Conservation (phyloP, 208 protist species). For the Chromosphaera perkinsii region DNA sequence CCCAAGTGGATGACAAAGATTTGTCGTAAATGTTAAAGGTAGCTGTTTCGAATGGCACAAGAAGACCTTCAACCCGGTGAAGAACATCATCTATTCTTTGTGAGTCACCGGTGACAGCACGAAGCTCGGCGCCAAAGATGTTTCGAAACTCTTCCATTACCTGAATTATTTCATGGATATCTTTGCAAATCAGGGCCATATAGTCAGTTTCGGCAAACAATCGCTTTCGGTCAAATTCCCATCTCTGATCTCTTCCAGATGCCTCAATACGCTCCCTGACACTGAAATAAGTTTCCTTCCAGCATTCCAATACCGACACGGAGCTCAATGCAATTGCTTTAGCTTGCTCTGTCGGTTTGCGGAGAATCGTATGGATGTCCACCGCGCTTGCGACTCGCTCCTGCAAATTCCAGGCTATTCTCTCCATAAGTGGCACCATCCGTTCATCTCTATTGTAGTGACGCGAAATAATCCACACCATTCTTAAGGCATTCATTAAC, state of each 20-base stretch:
- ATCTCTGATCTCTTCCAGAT: slow-evolving; percentile 83
- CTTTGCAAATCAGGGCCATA: slow-evolving; percentile 87
- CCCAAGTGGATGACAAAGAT: too few relatives aligned
- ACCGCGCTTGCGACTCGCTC: too few relatives aligned
- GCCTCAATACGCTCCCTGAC: slow-evolving; percentile 90
- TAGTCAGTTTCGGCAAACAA: slow-evolving; percentile 94
- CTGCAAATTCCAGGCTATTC: too few relatives aligned
- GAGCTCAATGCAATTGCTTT: too few relatives aligned
- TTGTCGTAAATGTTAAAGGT: slow-evolving; percentile 93
- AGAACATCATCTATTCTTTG: slow-evolving; percentile 88
- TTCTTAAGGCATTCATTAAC: too few relatives aligned
- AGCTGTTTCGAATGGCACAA: slow-evolving; percentile 83
- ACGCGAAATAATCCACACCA: too few relatives aligned
- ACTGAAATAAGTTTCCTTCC: too few relatives aligned
- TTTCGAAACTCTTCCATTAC: slow-evolving; percentile 89
- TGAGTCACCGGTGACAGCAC: slow-evolving; percentile 87
- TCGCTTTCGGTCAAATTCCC: slow-evolving; percentile 92
- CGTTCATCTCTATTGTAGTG: too few relatives aligned
- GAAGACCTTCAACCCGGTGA: slow-evolving; percentile 81
- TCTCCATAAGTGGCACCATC: too few relatives aligned
- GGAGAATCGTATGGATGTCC: too few relatives aligned
- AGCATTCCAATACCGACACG: too few relatives aligned
- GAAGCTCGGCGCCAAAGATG: slow-evolving; percentile 89
- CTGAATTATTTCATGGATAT: slow-evolving; percentile 83
- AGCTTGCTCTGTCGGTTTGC: too few relatives aligned